Percentiles rank a stretch among this genome's conserved stretches.
phyloP scores from a whole-genome alignment of 108 stramenopile species.

The Fistulifera pelliculosa region DNA sequence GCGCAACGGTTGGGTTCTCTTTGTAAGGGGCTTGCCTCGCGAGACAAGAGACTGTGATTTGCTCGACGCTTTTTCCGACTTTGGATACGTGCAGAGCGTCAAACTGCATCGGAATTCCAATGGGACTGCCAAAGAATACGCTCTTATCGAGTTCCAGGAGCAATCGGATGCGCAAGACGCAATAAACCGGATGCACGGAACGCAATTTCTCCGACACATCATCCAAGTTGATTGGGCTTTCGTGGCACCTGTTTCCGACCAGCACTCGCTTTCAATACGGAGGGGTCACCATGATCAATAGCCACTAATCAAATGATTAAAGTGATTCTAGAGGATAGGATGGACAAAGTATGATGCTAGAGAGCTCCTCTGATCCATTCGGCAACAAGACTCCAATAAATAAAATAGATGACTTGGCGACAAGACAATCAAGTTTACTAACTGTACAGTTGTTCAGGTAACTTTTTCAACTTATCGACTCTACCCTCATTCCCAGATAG shows the following conservation, averaged over 20 bases:
- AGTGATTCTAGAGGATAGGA: too few relatives aligned
- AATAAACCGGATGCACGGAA: slow-evolving; percentile 39
- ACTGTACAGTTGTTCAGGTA: too few relatives aligned
- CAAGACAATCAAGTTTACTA: too few relatives aligned
- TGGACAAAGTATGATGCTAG: too few relatives aligned
- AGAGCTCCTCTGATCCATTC: too few relatives aligned
- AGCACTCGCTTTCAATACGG: too few relatives aligned
- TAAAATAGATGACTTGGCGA: too few relatives aligned
- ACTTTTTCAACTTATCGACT: too few relatives aligned
- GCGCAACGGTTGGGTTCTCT: slow-evolving; percentile 63
- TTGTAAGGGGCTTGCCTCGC: slow-evolving; percentile 53
- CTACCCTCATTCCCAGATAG: too few relatives aligned
- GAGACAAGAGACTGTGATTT: slow-evolving; percentile 61
- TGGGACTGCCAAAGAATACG: slow-evolving; percentile 53
- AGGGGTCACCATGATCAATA: too few relatives aligned
- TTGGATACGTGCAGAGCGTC: slow-evolving; percentile 39
- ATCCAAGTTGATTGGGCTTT: slow-evolving; percentile 59
- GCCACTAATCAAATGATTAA: too few relatives aligned
- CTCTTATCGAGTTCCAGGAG: slow-evolving; percentile 26
- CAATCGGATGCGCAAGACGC: slow-evolving; percentile 35
- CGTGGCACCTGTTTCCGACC: slow-evolving; percentile 6
- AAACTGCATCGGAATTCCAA: slow-evolving; percentile 41
- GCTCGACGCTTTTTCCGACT: slow-evolving; percentile 38
- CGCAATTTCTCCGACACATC: slow-evolving; percentile 39
- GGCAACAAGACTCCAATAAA: too few relatives aligned